Percentiles rank a stretch among this genome's conserved stretches.
Conservation (phyloP, 2,329 filamentous ascomycete genomes). For the Helicocarpus griseus region DNA sequence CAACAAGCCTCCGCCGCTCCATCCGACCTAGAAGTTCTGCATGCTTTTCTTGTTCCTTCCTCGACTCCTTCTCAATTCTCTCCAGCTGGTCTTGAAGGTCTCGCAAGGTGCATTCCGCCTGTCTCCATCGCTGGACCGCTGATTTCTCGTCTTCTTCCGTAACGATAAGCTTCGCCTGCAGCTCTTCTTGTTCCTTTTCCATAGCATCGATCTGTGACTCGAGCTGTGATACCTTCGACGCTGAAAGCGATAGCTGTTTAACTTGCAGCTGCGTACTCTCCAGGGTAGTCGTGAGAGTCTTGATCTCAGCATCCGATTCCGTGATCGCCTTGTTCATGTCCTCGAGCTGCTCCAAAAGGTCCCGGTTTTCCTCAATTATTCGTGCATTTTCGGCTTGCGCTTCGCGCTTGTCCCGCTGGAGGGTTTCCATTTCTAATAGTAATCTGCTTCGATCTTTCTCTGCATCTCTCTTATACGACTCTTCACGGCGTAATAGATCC, state of each 20-base stretch:
- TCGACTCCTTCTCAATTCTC: constrained; percentile 73
- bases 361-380: constrained; percentile 73
- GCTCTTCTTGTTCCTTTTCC: constrained; percentile 67
- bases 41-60: constrained; percentile 71
- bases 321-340: constrained; percentile 66
- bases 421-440: constrained; percentile 59
- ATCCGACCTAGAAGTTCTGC: constrained; percentile 71
- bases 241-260: constrained; percentile 62
- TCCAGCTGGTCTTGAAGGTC: constrained; percentile 82
- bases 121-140: constrained; percentile 73
- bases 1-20: constrained; percentile 72
- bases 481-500: constrained; percentile 85
- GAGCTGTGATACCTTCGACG: constrained; percentile 63
- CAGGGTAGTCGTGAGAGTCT: constrained; percentile 64
- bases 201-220: constrained; percentile 71
- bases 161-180: constrained; percentile 57
- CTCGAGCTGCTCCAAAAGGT: constrained; percentile 75
- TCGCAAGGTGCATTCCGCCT: constrained; percentile 68
- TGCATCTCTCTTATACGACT: constrained; percentile 86
- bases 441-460: constrained; percentile 73
- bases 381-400: constrained; percentile 68
- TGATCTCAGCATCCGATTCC: constrained; percentile 71
- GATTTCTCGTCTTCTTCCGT: constrained; percentile 68
- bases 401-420: constrained; percentile 63
- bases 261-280: constrained; percentile 69